Conservation (phyloP, 23 red algal species). For the Agarophyton chilense region DNA sequence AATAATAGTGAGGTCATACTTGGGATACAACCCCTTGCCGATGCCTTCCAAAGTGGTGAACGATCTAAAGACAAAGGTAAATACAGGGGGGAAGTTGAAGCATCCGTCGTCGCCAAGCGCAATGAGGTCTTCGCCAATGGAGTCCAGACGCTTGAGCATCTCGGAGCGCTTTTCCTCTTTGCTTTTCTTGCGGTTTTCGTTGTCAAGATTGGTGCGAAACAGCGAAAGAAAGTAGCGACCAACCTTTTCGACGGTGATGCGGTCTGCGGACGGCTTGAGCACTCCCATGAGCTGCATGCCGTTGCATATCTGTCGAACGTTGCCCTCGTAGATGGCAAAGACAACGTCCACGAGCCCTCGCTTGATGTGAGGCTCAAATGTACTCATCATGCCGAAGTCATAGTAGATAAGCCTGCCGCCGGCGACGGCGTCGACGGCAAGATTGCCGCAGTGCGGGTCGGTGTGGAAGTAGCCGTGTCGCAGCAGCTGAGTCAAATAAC, state of each 20-base stretch:
- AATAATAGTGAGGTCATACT: constrained; percentile 87
- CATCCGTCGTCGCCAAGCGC: constrained; percentile 84
- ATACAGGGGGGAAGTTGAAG: constrained; percentile 89
- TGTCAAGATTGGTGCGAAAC: constrained; percentile 65
- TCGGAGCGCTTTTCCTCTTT: constrained; percentile 57
- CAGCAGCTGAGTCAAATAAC: constrained; percentile 89
- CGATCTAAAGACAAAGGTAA: constrained; percentile 95
- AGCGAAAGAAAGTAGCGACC: constrained; percentile 82
- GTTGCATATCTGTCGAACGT: constrained; percentile 66
- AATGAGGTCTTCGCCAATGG: constrained; percentile 86
- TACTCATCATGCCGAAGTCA: constrained; percentile 94
- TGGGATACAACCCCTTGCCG: constrained; percentile 79
- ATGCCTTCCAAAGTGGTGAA: constrained; percentile 92
- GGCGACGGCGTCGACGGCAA: constrained; percentile 77
- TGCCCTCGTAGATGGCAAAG: constrained; percentile 88
- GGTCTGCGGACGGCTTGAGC: constrained; percentile 64
- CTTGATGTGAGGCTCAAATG: constrained; percentile 69
- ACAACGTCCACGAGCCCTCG: constrained; percentile 74
- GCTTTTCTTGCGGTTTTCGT: constrained; percentile 51
- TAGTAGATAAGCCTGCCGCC: constrained; percentile 87
- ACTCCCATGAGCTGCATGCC: constrained; percentile 86
- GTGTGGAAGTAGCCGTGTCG: constrained; percentile 95
- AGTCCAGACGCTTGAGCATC: constrained; percentile 63
- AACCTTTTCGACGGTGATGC: constrained; percentile 82
- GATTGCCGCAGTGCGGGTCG: constrained; percentile 95